Evolutionary conservation across 163 green algal species (phyloP).

Genomic region (Trebouxiophyceae sp.): DNA sequence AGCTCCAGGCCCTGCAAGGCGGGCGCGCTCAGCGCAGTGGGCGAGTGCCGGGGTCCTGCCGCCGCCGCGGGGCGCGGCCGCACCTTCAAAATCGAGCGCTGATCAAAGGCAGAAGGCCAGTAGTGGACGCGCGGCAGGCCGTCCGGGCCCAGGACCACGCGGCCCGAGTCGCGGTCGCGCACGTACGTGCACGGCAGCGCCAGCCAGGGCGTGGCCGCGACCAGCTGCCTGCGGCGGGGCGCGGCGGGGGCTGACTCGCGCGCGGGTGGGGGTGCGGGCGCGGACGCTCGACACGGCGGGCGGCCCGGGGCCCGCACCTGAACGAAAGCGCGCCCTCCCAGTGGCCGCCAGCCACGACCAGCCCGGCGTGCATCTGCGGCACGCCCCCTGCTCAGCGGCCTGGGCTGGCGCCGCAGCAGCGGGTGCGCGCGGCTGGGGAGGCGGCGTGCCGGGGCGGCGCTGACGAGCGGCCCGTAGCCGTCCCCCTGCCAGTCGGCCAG

Average conservation of each 20-base stretch:
- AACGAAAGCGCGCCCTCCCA: conserved; percentile 27
- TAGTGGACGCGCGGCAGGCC: conserved; percentile 49
- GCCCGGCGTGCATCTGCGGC: conserved; percentile 30
- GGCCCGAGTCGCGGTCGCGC: conserved; percentile 29
- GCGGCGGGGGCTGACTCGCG: no score
- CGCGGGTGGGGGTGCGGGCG: no score
- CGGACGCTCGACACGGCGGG: no score
- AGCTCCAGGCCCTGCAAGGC: conserved; percentile 39
- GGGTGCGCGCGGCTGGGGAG: no score
- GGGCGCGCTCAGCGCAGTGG: background rate
- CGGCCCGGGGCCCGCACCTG: no score
- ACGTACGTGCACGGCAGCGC: conserved; percentile 14
- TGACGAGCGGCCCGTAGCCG: conserved; percentile 45
- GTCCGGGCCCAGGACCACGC: conserved; percentile 31
- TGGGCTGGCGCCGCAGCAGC: no score
- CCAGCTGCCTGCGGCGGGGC: no score
- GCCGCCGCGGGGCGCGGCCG: background rate
- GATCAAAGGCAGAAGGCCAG: conserved; percentile 13
- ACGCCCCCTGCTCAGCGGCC: no score
- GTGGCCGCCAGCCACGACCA: conserved; percentile 26
- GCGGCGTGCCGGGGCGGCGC: no score
- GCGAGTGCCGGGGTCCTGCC: no score
- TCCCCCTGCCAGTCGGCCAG: conserved; percentile 35
- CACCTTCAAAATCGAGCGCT: conserved; percentile 31
- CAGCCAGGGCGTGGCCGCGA: background rate